phyloP scores from a whole-genome alignment of 345 rosid genomes.

The Arabidopsis arenosa region DNA sequence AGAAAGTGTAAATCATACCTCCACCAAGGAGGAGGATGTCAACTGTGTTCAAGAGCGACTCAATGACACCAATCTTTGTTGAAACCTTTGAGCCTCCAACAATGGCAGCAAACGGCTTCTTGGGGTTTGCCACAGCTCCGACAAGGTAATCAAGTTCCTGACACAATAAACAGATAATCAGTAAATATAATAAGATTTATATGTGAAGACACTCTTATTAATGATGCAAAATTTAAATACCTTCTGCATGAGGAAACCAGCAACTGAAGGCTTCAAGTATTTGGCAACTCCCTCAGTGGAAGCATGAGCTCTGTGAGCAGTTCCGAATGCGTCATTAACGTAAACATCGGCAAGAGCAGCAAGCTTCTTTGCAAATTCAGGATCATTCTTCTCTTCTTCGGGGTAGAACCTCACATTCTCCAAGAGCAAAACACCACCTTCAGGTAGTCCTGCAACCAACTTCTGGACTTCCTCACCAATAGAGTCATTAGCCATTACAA shows the following conservation, averaged over 20 bases:
- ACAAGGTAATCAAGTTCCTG: slow-evolving; percentile 97
- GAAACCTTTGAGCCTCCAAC: slow-evolving; percentile 97
- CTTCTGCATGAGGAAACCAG: slow-evolving; percentile 98
- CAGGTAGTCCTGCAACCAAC: slow-evolving; percentile 78
- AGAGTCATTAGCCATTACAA: slow-evolving; percentile 85
- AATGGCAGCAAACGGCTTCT: slow-evolving; percentile 96
- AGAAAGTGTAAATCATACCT: slow-evolving; percentile 93
- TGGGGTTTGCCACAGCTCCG: slow-evolving; percentile 86
- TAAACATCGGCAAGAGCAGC: slow-evolving; percentile 87
- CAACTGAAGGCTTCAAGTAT: slow-evolving; percentile 89
- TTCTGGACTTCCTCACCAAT: slow-evolving; percentile 92
- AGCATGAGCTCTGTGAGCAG: slow-evolving; percentile 98
- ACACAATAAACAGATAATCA: slow-evolving; percentile 8
- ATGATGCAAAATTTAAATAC: slow-evolving; percentile 36
- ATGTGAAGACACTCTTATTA: background rate
- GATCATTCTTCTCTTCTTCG: slow-evolving; percentile 96
- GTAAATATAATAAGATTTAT: background rate
- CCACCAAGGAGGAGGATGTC: slow-evolving; percentile 85
- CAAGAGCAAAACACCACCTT: slow-evolving; percentile 87
- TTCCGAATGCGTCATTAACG: slow-evolving; percentile 97
- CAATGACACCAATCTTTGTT: slow-evolving; percentile 93
- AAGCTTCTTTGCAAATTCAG: slow-evolving; percentile 93
- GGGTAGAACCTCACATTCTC: slow-evolving; percentile 92
- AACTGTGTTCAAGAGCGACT: slow-evolving; percentile 75
- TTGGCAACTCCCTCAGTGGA: slow-evolving; percentile 95